Percentiles rank a stretch among this genome's conserved stretches.
Conservation (phyloP, 352 stramenopile genomes). For the Phytophthora megakarya region DNA sequence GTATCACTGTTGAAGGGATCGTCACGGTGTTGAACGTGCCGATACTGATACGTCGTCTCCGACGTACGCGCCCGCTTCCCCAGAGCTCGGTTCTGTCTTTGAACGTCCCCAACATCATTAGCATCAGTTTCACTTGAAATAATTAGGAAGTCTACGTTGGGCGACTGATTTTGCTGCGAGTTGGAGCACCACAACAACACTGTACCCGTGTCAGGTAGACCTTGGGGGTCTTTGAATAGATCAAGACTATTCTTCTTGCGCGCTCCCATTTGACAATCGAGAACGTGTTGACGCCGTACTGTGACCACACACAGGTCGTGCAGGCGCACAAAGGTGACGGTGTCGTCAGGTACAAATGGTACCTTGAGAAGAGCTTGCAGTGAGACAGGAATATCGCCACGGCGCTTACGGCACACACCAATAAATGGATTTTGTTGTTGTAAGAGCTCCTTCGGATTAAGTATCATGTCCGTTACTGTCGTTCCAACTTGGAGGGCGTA, state of each 20-base stretch:
- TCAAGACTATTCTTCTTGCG: slow-evolving; percentile 1
- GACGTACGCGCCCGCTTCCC: too few species aligned
- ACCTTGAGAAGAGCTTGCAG: not conserved
- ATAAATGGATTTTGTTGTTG: not conserved
- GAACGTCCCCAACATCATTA: too few species aligned
- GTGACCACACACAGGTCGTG: slow-evolving; percentile 3
- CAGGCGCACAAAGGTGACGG: not conserved
- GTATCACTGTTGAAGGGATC: too few species aligned
- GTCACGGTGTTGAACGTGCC: too few species aligned
- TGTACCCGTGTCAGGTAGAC: too few species aligned
- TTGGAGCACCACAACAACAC: too few species aligned
- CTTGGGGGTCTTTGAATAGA: slow-evolving; percentile 2
- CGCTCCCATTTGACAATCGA: not conserved
- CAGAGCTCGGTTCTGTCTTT: too few species aligned
- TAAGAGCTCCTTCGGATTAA: slow-evolving; percentile 11
- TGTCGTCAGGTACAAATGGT: not conserved
- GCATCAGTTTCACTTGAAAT: too few species aligned
- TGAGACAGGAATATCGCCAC: not conserved
- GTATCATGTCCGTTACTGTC: not conserved
- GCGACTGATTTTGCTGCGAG: too few species aligned
- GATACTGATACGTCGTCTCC: too few species aligned
- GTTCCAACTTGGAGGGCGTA: slow-evolving; percentile 2
- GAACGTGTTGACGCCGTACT: slow-evolving; percentile 6
- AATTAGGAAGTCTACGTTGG: too few species aligned
- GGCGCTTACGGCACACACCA: slow-evolving; percentile 1